These are phyloP conservation scores for Kodamaea sp. DNA, from an alignment of 1,139 yeast species.

Conservation along the genomic window DNA sequence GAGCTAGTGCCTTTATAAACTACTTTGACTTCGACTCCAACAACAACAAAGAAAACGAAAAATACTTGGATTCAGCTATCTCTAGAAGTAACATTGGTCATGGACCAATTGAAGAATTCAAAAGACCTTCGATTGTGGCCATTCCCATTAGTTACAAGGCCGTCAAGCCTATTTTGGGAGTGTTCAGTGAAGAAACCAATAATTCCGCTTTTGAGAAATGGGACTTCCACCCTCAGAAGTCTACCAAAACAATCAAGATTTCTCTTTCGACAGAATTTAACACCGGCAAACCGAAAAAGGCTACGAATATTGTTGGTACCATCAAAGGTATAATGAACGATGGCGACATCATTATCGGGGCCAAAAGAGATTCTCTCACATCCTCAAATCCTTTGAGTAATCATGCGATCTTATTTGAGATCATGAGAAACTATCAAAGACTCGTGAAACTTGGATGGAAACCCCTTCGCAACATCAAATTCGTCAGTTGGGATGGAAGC, in stretches of 20 bases:
- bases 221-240: conserved; percentile 27
- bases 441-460: conserved; percentile 43
- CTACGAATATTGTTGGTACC: conserved; percentile 38
- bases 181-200: conserved; percentile 16
- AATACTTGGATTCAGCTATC: conserved; percentile 18
- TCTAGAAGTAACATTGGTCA: conserved; percentile 24
- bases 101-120: conserved; percentile 12
- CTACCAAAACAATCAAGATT: conserved; percentile 17
- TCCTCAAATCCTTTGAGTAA: conserved; percentile 41
- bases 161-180: conserved; percentile 34
- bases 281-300: conserved; percentile 14
- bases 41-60: conserved; percentile 12
- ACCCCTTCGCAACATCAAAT: conserved; percentile 44
- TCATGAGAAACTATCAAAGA: conserved; percentile 39
- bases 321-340: conserved; percentile 43
- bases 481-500: conserved; percentile 48
- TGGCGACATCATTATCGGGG: conserved; percentile 46
- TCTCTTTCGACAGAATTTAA: conserved; percentile 21
- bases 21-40: conserved; percentile 21
- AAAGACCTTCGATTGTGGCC: conserved; percentile 27
- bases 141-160: conserved; percentile 38
- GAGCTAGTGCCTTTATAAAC: conserved; percentile 32
- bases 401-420: conserved; percentile 44
- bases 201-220: conserved; percentile 23
- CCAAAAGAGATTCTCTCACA: conserved; percentile 43